phyloP scores from a whole-genome alignment of 768 basidiomycete species.

The Dendrothele bispora region DNA sequence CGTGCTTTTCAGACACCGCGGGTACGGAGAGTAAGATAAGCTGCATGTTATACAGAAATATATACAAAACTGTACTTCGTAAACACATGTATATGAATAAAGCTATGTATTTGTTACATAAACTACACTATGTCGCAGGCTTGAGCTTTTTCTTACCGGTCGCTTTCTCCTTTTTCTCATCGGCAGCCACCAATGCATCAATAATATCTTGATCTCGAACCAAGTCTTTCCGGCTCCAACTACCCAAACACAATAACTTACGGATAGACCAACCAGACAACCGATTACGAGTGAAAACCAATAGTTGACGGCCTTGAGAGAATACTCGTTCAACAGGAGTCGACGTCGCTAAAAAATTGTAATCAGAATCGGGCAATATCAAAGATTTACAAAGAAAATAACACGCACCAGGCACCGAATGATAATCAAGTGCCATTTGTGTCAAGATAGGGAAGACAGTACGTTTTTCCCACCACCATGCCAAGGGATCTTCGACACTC shows the following conservation, averaged over 20 bases:
- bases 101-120: too few species aligned
- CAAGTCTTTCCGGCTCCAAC: conserved; percentile 13
- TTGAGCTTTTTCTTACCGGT: too few species aligned
- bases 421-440: too few species aligned
- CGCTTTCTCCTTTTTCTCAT: too few species aligned
- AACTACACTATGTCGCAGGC: too few species aligned
- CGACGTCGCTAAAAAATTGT: conserved; percentile 13
- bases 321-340: conserved; percentile 18
- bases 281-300: conserved; percentile 16
- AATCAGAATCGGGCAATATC: neutral
- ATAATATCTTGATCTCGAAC: conserved; percentile 7
- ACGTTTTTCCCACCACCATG: conserved; percentile 19
- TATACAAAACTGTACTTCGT: too few species aligned
- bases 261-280: conserved; percentile 10
- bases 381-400: conserved; percentile 13
- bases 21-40: too few species aligned
- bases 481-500: conserved; percentile 9
- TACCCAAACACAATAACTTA: conserved; percentile 16
- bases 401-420: conserved; percentile 29
- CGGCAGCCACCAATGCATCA: too few species aligned
- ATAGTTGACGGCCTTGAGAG: conserved; percentile 16
- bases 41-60: too few species aligned
- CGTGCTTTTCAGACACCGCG: too few species aligned
- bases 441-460: conserved; percentile 19
- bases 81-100: too few species aligned